Evolutionary conservation across 1,284 basidiomycete species (phyloP), one percentile per base, ranked within the genome.

Genomic region (Clitocybe nebularis): DNA sequence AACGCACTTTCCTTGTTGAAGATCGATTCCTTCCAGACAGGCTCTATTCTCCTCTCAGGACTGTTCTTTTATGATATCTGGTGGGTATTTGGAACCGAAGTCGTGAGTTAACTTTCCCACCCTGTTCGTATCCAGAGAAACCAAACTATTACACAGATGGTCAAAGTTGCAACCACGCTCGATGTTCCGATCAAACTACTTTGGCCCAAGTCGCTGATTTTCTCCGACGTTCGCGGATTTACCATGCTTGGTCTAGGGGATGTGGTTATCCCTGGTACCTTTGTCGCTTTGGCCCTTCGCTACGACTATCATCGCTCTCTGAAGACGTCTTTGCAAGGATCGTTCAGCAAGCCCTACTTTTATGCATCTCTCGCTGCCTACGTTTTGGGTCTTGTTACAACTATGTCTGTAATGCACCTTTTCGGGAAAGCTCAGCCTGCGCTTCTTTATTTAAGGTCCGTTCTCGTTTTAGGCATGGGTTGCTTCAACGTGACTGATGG

Each of bases 101-200:
- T 89, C 62, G 87, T 88, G 57, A 60, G 84, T 68, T 2, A 2
- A 25, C 5, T 19, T 24, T 4, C n/a, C n/a, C n/a, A n/a, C n/a
- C n/a, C n/a, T n/a, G 6, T n/a, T 19, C 14, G 13, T 10, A 25
- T 24, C 17, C n/a, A 7, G 11, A 13, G 28, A 17, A 9, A 36
- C n/a, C 25, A 14, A 42, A 30, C 14, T 30, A 21, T n/a, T 3
- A 13, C n/a, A 21, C 49, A 89, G 81, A 94, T 95, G 93, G 85
- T 94, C 22, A 84, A 84, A 51, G 95, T 98, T 0, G 95, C 95
- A 1, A 93, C 87, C 24, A 84, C 78, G 43, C 79, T 98, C 44
- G 93, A 98, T 54, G 82, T 87, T n/a, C 95, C 95, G 9, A 96
- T 95, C 67, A 95, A 95, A 65, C 68, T 95, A 25, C 70, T 93